phyloP scores from a whole-genome alignment of 108 stramenopile genomes.

The Nannochloropsis oceanica region DNA sequence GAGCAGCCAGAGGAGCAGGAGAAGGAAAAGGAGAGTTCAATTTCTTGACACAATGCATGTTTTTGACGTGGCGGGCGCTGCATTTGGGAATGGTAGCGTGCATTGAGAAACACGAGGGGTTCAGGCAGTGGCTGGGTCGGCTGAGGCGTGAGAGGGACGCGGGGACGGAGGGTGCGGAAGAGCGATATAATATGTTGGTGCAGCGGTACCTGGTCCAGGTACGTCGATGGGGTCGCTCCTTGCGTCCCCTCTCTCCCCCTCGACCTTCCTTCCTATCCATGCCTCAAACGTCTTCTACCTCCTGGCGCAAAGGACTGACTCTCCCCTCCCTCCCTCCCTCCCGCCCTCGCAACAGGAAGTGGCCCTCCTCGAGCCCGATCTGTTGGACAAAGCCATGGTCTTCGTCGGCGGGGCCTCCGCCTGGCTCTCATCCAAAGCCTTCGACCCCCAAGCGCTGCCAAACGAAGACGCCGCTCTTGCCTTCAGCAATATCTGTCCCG shows the following conservation, averaged over 20 bases:
- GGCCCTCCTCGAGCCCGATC: neutral
- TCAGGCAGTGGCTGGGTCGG: constrained; percentile 15
- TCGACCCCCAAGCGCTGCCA: neutral
- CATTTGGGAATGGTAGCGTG: constrained; percentile 24
- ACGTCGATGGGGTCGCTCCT: neutral
- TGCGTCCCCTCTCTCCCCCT: neutral
- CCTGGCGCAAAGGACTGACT: neutral
- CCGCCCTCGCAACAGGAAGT: no score
- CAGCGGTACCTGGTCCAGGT: constrained; percentile 3
- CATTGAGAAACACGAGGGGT: constrained; percentile 9
- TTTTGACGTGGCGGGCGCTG: constrained; percentile 35
- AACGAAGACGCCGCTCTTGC: neutral
- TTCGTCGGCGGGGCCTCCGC: neutral
- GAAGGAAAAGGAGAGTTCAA: constrained; percentile 19
- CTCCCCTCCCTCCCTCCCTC: neutral
- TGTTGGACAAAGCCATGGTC: neutral
- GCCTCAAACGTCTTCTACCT: no score
- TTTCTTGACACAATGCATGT: constrained; percentile 41
- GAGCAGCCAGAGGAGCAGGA: neutral
- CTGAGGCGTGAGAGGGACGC: constrained; percentile 16
- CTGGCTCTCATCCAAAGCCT: neutral
- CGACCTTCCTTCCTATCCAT: no score
- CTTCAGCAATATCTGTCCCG: constrained; percentile 9
- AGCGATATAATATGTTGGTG: neutral
- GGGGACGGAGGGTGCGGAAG: constrained; percentile 3